A percentile compares a stretch with the other conserved stretches of the same genome.
Evolutionary conservation across 805 yeast species (phyloP).

Genomic region (Torulaspora delbrueckii): DNA sequence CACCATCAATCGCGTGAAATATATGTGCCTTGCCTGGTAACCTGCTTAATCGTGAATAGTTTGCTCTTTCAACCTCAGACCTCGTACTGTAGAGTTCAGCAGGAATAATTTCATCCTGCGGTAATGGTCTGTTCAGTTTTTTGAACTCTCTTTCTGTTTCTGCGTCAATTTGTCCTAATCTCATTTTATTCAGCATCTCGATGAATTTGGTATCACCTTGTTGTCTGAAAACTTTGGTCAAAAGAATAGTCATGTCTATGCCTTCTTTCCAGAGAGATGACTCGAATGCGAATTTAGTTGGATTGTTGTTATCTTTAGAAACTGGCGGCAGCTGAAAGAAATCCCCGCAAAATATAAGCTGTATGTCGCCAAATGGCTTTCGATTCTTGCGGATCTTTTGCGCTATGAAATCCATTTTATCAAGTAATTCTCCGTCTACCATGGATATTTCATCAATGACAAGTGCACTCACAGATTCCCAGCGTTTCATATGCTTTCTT

Average conservation of each 20-base stretch:
- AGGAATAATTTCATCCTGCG: conserved; percentile 58
- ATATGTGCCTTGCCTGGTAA: conserved; percentile 43
- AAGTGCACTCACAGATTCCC: conserved; percentile 55
- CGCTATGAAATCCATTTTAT: conserved; percentile 60
- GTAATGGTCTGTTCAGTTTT: conserved; percentile 48
- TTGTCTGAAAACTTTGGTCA: conserved; percentile 69
- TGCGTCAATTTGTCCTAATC: conserved; percentile 54
- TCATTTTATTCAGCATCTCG: conserved; percentile 68
- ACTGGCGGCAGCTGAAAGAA: conserved; percentile 77
- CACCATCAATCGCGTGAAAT: conserved; percentile 54
- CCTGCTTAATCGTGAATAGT: conserved; percentile 43
- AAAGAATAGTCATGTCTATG: conserved; percentile 52
- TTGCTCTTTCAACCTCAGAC: conserved; percentile 65
- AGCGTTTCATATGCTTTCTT: conserved; percentile 45
- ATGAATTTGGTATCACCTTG: conserved; percentile 66
- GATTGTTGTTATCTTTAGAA: conserved; percentile 28
- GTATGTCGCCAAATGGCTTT: conserved; percentile 76
- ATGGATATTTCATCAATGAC: conserved; percentile 76
- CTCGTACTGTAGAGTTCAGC: conserved; percentile 74
- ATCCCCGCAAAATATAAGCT: conserved; percentile 72
- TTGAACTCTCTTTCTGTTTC: conserved; percentile 48
- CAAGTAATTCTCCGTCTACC: conserved; percentile 66
- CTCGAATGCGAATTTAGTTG: conserved; percentile 57
- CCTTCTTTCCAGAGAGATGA: conserved; percentile 56
- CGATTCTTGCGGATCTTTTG: conserved; percentile 42